A percentile compares a stretch with the other conserved stretches of the same genome.
Conservation (phyloP, 140 eudicot genomes). For the Cichorium intybus region DNA sequence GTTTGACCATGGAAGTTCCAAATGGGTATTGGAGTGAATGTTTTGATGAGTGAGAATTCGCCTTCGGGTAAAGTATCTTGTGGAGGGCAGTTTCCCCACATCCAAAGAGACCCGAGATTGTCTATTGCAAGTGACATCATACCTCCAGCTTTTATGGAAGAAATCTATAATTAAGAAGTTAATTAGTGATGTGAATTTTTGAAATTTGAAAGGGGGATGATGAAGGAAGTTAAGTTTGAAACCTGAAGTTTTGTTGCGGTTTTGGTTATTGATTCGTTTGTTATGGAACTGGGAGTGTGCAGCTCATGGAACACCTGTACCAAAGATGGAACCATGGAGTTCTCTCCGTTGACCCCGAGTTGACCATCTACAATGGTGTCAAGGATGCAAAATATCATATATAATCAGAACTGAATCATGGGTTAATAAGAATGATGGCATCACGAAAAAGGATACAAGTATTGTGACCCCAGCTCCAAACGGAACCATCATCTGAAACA, state of each 20-base stretch:
- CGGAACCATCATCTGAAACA: constrained; percentile 89
- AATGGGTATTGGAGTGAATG: constrained; percentile 53
- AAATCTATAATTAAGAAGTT: constrained; percentile 38
- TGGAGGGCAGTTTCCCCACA: constrained; percentile 93
- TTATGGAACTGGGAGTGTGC: constrained; percentile 18
- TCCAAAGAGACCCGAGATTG: constrained; percentile 71
- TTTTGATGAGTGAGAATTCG: constrained; percentile 40
- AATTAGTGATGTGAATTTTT: background rate
- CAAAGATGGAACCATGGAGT: constrained; percentile 54
- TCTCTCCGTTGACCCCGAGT: constrained; percentile 64
- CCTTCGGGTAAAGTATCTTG: constrained; percentile 41
- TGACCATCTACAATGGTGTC: constrained; percentile 75
- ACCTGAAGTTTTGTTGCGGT: constrained; percentile 59
- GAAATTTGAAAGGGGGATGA: background rate
- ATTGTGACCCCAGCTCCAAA: constrained; percentile 96
- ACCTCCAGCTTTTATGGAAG: constrained; percentile 86
- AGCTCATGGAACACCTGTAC: constrained; percentile 62
- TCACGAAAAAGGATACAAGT: constrained; percentile 62
- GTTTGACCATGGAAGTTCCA: constrained; percentile 87
- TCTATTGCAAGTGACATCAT: constrained; percentile 97
- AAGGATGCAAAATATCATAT: constrained; percentile 31
- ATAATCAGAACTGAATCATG: background rate
- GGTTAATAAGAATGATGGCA: background rate
- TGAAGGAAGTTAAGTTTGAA: background rate
- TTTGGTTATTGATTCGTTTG: constrained; percentile 35